phyloP scores from a whole-genome alignment of 2,329 filamentous ascomycete genomes.

The Polytolypa hystricis region DNA sequence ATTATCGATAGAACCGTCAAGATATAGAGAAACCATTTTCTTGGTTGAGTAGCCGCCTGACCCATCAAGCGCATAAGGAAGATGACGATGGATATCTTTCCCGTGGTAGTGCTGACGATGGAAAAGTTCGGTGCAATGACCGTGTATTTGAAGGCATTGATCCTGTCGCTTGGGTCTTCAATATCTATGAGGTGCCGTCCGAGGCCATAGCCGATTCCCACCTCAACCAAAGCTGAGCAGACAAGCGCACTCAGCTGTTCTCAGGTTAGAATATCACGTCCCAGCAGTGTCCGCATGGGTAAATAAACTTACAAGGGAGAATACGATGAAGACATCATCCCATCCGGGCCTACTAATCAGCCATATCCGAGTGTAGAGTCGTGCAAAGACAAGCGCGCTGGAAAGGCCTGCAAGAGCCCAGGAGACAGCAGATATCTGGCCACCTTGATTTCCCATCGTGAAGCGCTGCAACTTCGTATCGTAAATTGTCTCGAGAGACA shows the following conservation, averaged over 20 bases:
- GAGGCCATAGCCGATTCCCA: not conserved
- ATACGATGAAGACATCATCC: conserved; percentile 2
- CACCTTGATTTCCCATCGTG: too few relatives aligned
- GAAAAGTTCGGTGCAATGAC: not conserved
- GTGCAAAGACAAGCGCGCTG: not conserved
- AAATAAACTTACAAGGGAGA: conserved; percentile 2
- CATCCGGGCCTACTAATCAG: conserved; percentile 1
- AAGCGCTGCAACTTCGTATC: too few relatives aligned
- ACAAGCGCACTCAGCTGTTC: not conserved
- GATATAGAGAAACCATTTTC: not conserved
- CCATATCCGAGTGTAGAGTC: not conserved
- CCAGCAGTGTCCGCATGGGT: not conserved
- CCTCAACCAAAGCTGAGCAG: not conserved
- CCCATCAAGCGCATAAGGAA: conserved; percentile 1
- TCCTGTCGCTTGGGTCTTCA: not conserved
- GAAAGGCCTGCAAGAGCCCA: conserved; percentile 1
- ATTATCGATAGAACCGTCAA: not conserved
- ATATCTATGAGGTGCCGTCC: not conserved
- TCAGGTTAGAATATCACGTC: not conserved
- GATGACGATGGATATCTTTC: conserved; percentile 1
- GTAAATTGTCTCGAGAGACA: too few relatives aligned
- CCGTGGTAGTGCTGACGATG: not conserved
- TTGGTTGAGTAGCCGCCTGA: not conserved
- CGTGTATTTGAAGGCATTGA: conserved; percentile 1
- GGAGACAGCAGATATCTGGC: too few relatives aligned